Percentiles rank a stretch among this genome's conserved stretches.
Conservation (phyloP, 2,329 filamentous ascomycete species). For the Fusarium sp. region DNA sequence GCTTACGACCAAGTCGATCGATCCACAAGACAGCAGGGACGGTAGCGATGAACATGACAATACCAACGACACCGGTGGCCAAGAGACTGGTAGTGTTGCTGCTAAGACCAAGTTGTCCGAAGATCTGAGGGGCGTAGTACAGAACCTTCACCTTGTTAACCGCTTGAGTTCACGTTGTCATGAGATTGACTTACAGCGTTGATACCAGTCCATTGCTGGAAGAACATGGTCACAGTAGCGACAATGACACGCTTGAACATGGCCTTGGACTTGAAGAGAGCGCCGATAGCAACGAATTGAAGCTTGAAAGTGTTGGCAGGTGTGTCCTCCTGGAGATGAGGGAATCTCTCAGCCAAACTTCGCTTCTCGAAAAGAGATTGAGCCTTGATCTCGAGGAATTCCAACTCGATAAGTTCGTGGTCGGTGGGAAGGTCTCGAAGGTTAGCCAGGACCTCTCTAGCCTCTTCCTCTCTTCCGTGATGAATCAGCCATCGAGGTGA, state of each 20-base stretch:
- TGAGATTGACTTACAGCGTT: conserved; percentile 59
- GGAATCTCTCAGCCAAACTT: conserved; percentile 22
- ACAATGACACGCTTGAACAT: conserved; percentile 77
- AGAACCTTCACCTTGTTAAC: conserved; percentile 51
- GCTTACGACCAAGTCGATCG: conserved; percentile 73
- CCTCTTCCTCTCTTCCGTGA: conserved; percentile 76
- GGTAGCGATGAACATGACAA: conserved; percentile 76
- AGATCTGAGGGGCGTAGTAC: conserved; percentile 79
- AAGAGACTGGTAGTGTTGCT: conserved; percentile 67
- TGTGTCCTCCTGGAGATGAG: conserved; percentile 8
- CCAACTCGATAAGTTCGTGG: conserved; percentile 76
- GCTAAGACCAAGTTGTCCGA: conserved; percentile 72
- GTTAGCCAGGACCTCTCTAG: conserved; percentile 69
- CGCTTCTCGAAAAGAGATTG: conserved; percentile 81
- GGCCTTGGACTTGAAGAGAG: conserved; percentile 72
- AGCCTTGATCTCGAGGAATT: conserved; percentile 87
- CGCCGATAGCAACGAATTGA: conserved; percentile 75
- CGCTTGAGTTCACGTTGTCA: accelerated
- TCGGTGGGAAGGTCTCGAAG: conserved; percentile 71
- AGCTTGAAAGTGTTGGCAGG: conserved; percentile 70
- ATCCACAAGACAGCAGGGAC: conserved; percentile 76
- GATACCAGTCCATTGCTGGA: conserved; percentile 63
- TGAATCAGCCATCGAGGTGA: conserved; percentile 81
- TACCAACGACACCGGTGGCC: conserved; percentile 78
- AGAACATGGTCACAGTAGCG: conserved; percentile 73